Base-by-base conservation (phyloP, 2,329 filamentous ascomycete species). In the Nannizzia gypsea region DNA sequence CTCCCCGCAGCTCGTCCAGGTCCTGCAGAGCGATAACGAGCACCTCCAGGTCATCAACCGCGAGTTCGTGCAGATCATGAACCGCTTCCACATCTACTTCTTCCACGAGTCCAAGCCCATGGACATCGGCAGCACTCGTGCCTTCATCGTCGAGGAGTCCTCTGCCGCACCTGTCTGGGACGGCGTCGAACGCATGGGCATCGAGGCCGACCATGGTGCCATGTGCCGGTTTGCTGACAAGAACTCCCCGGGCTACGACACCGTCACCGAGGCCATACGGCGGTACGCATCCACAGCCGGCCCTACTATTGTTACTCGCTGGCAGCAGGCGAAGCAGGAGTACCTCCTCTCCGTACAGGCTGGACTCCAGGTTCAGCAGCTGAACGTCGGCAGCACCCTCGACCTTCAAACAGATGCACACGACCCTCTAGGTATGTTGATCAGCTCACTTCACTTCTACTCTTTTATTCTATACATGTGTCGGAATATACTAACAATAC, bases 71-170 rank as follows among this genome's bases (percentile, higher is more conserved):
- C 84, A 89, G 57, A 83, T 90, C 28, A 84, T 88, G 63, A 80
- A 83, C 60, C 79, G 83, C 1, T 90, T 88, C 67, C 81, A 83
- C 64, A 83, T 90, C 57, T 87, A 87, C 66, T 89, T 90, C 80
- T 88, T 84, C 40, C 86, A 90, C 59, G 88, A 91, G 68, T 85
- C 84, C 52, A 82, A 85, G 65, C 86, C 85, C 63, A 88, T 86
- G 0, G 83, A 89, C 63, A 66, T 90, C 38, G 85, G 81, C 65
- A 83, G 82, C 1, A 83, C 83, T 0, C 83, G 75, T 5, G 69
- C 79, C 58, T 74, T 88, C 61, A 80, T 91, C 40, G 88, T 91
- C 2, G 86, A 89, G 61, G 78, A 86, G 59, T 77, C 76, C 54
- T 89, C 86, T 0, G 88, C 88, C 1, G 81, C 84, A 17, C 88